Evolutionary conservation across 805 yeast species (phyloP).

Genomic region (Kurtzmaniella fragi): DNA sequence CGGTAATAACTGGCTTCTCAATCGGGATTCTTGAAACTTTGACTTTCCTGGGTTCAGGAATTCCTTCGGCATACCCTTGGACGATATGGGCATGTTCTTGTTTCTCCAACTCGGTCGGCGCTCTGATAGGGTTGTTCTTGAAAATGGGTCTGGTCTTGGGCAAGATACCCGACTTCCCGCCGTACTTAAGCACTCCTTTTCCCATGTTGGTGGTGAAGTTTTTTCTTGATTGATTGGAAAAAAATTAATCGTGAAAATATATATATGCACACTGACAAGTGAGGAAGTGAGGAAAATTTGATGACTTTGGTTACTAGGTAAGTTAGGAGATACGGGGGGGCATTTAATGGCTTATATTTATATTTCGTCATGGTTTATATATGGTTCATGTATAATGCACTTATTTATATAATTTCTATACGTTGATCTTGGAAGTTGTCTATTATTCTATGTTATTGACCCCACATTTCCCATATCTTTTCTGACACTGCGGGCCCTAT

Average conservation of each 20-base stretch:
- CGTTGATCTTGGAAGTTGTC: no score
- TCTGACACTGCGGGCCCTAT: conserved; percentile 49
- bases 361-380: no score
- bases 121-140: conserved; percentile 55
- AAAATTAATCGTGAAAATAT: background rate
- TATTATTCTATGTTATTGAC: conserved; percentile 12
- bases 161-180: conserved; percentile 74
- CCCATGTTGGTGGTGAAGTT: conserved; percentile 28
- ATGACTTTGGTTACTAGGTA: no score
- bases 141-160: conserved; percentile 76
- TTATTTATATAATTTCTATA: background rate
- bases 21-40: conserved; percentile 48
- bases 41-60: conserved; percentile 58
- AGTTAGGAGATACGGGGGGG: no score
- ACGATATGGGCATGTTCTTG: conserved; percentile 43
- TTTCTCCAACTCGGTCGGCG: conserved; percentile 37
- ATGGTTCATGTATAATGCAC: no score
- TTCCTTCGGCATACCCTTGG: conserved; percentile 67
- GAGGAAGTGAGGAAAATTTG: no score
- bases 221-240: background rate
- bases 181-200: conserved; percentile 45
- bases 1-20: conserved; percentile 50
- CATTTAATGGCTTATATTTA: no score
- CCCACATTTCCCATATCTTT: conserved; percentile 56
- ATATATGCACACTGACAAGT: background rate